These are phyloP conservation scores for Alternaria angustiovoidea DNA, from an alignment of 2,329 filamentous ascomycete genomes.

Conservation along the genomic window DNA sequence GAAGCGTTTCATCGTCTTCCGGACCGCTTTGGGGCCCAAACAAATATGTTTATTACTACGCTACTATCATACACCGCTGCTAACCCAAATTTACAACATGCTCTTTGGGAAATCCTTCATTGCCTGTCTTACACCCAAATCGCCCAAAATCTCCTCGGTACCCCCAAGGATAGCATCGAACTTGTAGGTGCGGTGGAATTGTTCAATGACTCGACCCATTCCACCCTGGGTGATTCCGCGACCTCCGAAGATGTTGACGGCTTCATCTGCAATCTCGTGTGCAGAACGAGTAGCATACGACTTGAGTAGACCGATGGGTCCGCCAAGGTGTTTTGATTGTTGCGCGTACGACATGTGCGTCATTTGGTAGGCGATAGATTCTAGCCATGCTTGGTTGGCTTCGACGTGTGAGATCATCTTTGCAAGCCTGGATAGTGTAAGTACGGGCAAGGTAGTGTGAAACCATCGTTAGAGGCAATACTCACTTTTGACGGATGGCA, in stretches of 20 bases:
- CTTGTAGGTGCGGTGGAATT: slow-evolving; percentile 86
- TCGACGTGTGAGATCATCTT: slow-evolving; percentile 87
- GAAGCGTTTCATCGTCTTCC: slow-evolving; percentile 20
- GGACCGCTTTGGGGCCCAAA: slow-evolving; percentile 9
- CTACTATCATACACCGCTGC: slow-evolving; percentile 12
- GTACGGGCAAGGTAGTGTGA: slow-evolving; percentile 1
- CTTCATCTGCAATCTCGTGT: slow-evolving; percentile 83
- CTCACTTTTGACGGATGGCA: slow-evolving; percentile 78
- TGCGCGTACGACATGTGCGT: slow-evolving; percentile 81
- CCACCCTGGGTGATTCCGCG: slow-evolving; percentile 80
- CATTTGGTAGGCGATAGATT: slow-evolving; percentile 88
- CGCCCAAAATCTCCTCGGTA: slow-evolving; percentile 82
- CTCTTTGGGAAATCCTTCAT: slow-evolving; percentile 86
- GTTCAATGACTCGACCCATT: slow-evolving; percentile 84
- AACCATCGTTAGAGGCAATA: slow-evolving; percentile 11
- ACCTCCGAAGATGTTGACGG: slow-evolving; percentile 86
- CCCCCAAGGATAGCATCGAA: slow-evolving; percentile 73
- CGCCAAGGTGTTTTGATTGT: slow-evolving; percentile 77
- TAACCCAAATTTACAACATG: slow-evolving; percentile 66
- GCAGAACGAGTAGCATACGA: slow-evolving; percentile 78
- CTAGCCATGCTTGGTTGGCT: slow-evolving; percentile 85
- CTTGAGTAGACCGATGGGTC: slow-evolving; percentile 84
- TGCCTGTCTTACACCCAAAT: slow-evolving; percentile 83
- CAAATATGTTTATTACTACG: neutral
- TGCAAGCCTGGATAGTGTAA: slow-evolving; percentile 65